Base-by-base conservation (phyloP, 2,329 filamentous ascomycete genomes). In the Aspergillus proliferans region DNA sequence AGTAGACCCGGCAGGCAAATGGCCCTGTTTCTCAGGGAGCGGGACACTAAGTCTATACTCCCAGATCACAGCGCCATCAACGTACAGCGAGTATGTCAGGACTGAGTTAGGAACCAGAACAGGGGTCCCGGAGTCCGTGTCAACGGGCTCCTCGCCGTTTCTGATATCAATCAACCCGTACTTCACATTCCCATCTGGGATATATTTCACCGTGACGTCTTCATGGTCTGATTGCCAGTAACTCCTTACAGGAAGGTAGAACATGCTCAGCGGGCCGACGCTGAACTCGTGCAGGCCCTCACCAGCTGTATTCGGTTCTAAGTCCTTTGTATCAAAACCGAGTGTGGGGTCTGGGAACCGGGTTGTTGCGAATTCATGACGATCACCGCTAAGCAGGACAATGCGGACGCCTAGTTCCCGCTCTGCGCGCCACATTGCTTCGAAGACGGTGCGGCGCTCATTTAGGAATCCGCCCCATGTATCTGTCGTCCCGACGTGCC, bases 301-400 rank as follows among this genome's bases (percentile, higher is more conserved):
- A 5, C 62, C 68, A 2, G 57, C 54, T 18, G 55, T 61, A 47
- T 58, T 53, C 4, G 61, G 52, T 43, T 51, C 30, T 18, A 61
- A 46, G 21, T 59, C 51, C 8, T 57, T 48, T 4, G 52, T 28
- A 1, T 50, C 45, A 2, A 61, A 46, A 6, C 53, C 26, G 4
- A 63, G 58, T 4, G 55, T 51, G 1, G 68, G 71, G 12, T 80
- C 78, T 7, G 81, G 81, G 59, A 84, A 85, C 0, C 85, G 83
- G 0, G 92, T 97, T 0, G 92, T 91, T 1, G 88, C 93, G 67
- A 97, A 97, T 68, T 98, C 93, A 64, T 98, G 93, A n/a, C 93
- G 79, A 63, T 98, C 93, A 1, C 93, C 93, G 14, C 87, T 93
- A 9, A 98, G 76, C 10, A 97, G 76, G 3, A 95, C 78, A 6